Conservation (phyloP, 768 basidiomycete genomes). For the Phanerochaete carnosa region DNA sequence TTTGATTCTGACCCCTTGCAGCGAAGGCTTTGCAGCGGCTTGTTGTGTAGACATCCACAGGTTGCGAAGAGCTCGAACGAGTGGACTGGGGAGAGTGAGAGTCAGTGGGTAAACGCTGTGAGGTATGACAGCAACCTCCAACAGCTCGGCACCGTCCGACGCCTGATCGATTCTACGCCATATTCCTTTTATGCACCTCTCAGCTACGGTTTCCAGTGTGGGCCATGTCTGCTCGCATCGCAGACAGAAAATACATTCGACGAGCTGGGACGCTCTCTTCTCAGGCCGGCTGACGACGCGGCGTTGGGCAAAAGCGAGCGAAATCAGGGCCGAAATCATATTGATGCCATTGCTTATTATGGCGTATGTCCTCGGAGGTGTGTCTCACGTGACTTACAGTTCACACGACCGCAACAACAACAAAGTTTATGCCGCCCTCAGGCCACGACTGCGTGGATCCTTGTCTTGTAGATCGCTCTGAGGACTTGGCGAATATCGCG, state of each 20-base stretch:
- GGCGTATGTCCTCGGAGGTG: not conserved
- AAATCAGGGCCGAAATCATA: not conserved
- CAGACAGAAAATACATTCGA: not conserved
- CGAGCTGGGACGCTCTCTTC: not conserved
- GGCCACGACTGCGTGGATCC: not conserved
- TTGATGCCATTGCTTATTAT: not conserved
- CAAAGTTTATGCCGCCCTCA: not conserved
- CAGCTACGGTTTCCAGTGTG: not conserved
- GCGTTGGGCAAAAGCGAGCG: not conserved
- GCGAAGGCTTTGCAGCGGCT: constrained; percentile 80
- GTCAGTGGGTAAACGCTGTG: not conserved
- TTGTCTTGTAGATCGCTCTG: too few relatives aligned
- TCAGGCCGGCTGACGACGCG: not conserved
- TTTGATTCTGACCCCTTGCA: constrained; percentile 91
- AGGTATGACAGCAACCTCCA: not conserved
- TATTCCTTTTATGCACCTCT: not conserved
- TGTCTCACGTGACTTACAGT: not conserved
- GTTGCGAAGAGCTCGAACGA: constrained; percentile 34
- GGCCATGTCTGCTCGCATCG: not conserved
- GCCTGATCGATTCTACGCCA: constrained; percentile 3
- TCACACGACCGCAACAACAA: not conserved
- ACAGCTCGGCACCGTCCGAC: constrained; percentile 6
- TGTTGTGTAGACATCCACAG: constrained; percentile 93
- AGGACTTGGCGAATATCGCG: too few relatives aligned
- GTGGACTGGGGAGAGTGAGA: constrained; percentile 18